A percentile compares a stretch with the other conserved stretches of the same genome.
Evolutionary conservation across 2,329 filamentous ascomycete genomes (phyloP).

Genomic region (Colletotrichum karsti): DNA sequence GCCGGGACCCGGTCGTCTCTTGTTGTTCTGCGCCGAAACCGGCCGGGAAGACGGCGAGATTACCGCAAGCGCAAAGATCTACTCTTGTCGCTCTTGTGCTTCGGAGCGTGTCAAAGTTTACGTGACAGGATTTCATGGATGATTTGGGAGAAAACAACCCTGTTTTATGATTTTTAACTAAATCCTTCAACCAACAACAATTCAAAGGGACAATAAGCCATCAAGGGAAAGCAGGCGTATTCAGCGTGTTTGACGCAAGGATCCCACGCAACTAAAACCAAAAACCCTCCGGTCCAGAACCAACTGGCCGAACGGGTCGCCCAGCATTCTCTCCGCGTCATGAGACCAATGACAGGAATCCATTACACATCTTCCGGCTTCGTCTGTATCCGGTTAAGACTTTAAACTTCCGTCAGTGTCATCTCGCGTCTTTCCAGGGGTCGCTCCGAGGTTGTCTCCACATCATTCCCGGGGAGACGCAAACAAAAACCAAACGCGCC

Average conservation of each 20-base stretch:
- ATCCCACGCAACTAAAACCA: neutral
- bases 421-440: neutral
- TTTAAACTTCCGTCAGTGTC: neutral
- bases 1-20: neutral
- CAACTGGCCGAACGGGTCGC: neutral
- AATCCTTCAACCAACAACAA: no score
- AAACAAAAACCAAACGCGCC: neutral
- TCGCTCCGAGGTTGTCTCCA: neutral
- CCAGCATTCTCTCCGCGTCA: neutral
- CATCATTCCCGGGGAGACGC: neutral
- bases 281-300: neutral
- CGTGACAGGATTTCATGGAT: no score
- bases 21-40: neutral
- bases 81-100: neutral
- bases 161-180: no score
- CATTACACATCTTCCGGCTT: conserved; percentile 6
- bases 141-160: no score
- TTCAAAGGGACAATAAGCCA: no score
- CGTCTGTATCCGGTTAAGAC: neutral
- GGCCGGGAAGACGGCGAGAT: neutral
- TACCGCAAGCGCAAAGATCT: neutral
- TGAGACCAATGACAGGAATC: conserved; percentile 7
- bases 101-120: no score
- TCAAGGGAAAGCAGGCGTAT: neutral
- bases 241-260: neutral